These are phyloP conservation scores for Bruguiera gymnorhiza DNA, from an alignment of 345 rosid genomes.

Conservation along the genomic window DNA sequence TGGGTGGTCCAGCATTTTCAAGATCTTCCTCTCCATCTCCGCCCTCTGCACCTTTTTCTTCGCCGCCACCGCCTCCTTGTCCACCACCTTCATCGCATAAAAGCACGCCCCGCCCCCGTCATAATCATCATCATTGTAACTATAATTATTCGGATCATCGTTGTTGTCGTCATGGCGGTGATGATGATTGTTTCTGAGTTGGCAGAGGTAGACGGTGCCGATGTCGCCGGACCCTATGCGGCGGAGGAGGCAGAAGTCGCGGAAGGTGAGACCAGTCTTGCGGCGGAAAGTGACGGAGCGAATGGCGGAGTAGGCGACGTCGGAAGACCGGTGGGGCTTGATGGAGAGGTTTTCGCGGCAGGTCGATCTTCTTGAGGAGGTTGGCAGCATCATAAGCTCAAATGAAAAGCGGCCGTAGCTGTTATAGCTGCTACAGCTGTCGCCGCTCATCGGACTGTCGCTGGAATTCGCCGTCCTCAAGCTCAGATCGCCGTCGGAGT, in stretches of 20 bases:
- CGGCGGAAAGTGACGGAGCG: slow-evolving; percentile 44
- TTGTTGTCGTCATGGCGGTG: not conserved
- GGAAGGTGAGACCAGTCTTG: slow-evolving; percentile 44
- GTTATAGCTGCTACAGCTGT: slow-evolving; percentile 39
- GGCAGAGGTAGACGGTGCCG: slow-evolving; percentile 86
- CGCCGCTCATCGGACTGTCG: slow-evolving; percentile 61
- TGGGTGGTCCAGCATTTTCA: slow-evolving; percentile 90
- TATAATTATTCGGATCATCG: not conserved
- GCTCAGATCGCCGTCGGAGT: slow-evolving; percentile 23
- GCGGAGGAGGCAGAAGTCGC: slow-evolving; percentile 71
- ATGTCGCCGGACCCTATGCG: slow-evolving; percentile 85
- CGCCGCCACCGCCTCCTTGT: slow-evolving; percentile 56
- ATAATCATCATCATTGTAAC: not conserved
- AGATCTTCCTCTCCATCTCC: slow-evolving; percentile 74
- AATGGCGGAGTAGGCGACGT: slow-evolving; percentile 73
- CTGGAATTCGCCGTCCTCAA: slow-evolving; percentile 46
- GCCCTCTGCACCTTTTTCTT: slow-evolving; percentile 80
- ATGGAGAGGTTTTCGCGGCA: slow-evolving; percentile 42
- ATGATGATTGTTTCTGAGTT: slow-evolving; percentile 23
- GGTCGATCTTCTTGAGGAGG: slow-evolving; percentile 8
- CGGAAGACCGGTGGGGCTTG: slow-evolving; percentile 81
- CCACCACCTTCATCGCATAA: slow-evolving; percentile 94
- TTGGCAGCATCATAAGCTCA: slow-evolving; percentile 44
- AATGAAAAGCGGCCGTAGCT: slow-evolving; percentile 75
- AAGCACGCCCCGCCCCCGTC: slow-evolving; percentile 23